Conservation (phyloP, 1,284 basidiomycete genomes). For the Fomitopsis pinicola region DNA sequence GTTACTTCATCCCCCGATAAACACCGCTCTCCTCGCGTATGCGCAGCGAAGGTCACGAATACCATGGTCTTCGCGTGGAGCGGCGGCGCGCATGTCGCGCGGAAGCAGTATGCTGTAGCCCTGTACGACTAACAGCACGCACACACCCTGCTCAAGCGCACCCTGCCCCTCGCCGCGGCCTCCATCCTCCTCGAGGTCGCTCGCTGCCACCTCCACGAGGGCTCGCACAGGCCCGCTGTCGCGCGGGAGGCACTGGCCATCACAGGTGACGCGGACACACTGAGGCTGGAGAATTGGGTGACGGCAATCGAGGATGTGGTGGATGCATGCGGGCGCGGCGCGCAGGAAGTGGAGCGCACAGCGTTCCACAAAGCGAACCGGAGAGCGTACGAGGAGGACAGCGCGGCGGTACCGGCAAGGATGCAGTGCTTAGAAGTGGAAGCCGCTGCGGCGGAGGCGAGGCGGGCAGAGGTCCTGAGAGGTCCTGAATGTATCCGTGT, state of each 20-base stretch:
- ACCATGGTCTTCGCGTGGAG: too few relatives aligned
- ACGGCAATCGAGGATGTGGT: constrained; percentile 10
- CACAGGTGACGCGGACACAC: constrained; percentile 5
- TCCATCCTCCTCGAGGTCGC: constrained; percentile 7
- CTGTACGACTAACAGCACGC: too few relatives aligned
- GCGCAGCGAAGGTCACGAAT: neutral
- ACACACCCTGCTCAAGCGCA: neutral
- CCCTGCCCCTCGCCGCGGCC: neutral
- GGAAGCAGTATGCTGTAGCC: too few relatives aligned
- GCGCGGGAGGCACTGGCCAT: constrained; percentile 1
- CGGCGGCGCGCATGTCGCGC: too few relatives aligned
- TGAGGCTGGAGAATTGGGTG: constrained; percentile 5
- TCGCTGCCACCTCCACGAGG: too few relatives aligned
- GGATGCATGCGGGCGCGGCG: constrained; percentile 7
- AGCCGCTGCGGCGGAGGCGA: constrained; percentile 9
- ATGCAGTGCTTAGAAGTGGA: constrained; percentile 17
- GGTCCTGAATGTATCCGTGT: constrained; percentile 10
- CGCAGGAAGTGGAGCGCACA: constrained; percentile 14
- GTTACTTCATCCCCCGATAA: neutral
- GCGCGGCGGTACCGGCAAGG: constrained; percentile 6
- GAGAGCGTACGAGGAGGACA: constrained; percentile 1
- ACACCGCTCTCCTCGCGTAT: neutral
- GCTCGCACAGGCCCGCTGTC: too few relatives aligned
- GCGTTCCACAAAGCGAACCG: constrained; percentile 12
- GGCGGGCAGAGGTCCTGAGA: constrained; percentile 9